Evolutionary conservation across 2,329 filamentous ascomycete genomes (phyloP), one percentile per base, ranked within the genome.

Genomic region (Herpotrichia juniperi): DNA sequence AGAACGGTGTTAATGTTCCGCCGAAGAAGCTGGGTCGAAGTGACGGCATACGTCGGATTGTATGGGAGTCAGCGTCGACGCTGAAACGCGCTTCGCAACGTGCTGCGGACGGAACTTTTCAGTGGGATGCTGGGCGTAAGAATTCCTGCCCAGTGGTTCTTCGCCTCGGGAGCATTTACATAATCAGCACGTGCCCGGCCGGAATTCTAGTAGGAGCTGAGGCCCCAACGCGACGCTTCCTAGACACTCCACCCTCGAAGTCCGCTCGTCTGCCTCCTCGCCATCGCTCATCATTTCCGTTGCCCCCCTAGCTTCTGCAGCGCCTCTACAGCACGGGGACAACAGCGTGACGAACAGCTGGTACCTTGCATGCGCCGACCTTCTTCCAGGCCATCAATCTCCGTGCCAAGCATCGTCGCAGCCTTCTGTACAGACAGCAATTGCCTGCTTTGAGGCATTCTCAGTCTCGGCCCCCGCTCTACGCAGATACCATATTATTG

Each of bases 1-100:
- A 69, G 56, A 79, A 79, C 24, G 77, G 75, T 28, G 76, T 74
- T 52, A 77, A 62, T 25, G 73, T 76, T 44, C 68, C 67, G 47
- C 63, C 63, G 39, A 71, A 53, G 54, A 57, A 63, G 53, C 54
- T 35, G 44, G 54, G 50, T 58, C 63, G 66, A 59, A 71, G 64
- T 53, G 55, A 56, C 52, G 66, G 59, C 72, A 71, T 72, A 56
- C 63, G 64, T 61, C 54, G 37, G 37, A 22, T 21, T 40, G 19
- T 25, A 40, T 3, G 19, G n/a, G 19, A 25, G 7, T n/a, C 21
- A 24, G 21, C 14, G 21, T 24, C 19, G 22, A 25, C 32, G 32
- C 9, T 48, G 28, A 35, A 35, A 46, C 43, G 28, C 24, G 43
- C 43, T 32, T 35, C 30, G 17, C 22, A 9, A n/a, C 26, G 16